Evolutionary conservation across 371 early-diverging fungal genomes (phyloP).

Genomic region (Dentiscutata heterogama): DNA sequence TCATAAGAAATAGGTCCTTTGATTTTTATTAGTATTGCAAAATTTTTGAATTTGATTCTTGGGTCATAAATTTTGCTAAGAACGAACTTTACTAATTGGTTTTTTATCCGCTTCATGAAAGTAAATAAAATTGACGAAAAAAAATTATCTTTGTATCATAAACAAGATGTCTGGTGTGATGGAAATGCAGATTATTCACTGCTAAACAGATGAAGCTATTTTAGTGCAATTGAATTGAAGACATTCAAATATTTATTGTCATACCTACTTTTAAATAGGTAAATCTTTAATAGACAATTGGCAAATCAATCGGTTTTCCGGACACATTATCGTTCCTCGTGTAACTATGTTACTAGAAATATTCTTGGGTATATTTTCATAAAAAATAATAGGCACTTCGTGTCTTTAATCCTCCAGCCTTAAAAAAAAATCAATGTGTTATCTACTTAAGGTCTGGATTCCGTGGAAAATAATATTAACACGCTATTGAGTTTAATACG

Average conservation of each 20-base stretch:
- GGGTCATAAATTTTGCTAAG: neutral
- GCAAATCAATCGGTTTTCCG: too few relatives aligned
- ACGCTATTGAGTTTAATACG: too few relatives aligned
- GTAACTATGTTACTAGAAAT: too few relatives aligned
- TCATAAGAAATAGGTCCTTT: slow-evolving; percentile 5
- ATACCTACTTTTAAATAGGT: too few relatives aligned
- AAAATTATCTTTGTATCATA: slow-evolving; percentile 6
- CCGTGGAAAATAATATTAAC: too few relatives aligned
- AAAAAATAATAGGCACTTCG: too few relatives aligned
- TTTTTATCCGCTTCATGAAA: neutral
- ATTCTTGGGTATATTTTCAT: too few relatives aligned
- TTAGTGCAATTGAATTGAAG: slow-evolving; percentile 1
- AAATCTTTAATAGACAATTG: too few relatives aligned
- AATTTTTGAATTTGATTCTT: slow-evolving; percentile 23
- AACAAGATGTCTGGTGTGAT: slow-evolving; percentile 6
- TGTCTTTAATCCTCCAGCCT: too few relatives aligned
- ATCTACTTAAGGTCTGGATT: too few relatives aligned
- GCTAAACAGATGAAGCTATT: neutral
- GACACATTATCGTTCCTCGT: too few relatives aligned
- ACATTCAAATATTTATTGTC: slow-evolving; percentile 5
- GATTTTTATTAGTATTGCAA: neutral
- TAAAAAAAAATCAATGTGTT: too few relatives aligned
- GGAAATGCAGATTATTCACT: neutral
- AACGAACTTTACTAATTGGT: neutral
- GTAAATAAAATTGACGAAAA: neutral